phyloP scores from a whole-genome alignment of 2,329 filamentous ascomycete species.

The Tympanopsis confertula region DNA sequence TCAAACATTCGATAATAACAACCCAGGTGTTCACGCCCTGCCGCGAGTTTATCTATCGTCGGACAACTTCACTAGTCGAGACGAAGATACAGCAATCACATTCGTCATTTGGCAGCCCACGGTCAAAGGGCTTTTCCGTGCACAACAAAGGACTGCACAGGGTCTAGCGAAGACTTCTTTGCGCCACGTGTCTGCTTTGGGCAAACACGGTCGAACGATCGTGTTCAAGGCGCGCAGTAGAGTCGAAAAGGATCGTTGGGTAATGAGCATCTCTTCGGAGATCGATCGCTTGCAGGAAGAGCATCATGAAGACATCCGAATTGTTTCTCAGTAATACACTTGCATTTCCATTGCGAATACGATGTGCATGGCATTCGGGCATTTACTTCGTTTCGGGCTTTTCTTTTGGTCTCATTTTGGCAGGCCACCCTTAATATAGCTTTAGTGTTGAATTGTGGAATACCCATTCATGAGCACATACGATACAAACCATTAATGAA shows the following conservation, averaged over 20 bases:
- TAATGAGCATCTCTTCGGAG: constrained; percentile 52
- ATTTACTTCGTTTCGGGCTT: too few relatives aligned
- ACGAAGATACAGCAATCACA: constrained; percentile 55
- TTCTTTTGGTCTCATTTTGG: too few relatives aligned
- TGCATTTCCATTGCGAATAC: too few relatives aligned
- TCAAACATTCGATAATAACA: constrained; percentile 50
- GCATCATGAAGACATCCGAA: constrained; percentile 30
- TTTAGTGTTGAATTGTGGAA: too few relatives aligned
- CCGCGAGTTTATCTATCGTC: constrained; percentile 43
- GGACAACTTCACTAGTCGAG: constrained; percentile 47
- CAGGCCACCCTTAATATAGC: too few relatives aligned
- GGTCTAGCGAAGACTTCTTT: constrained; percentile 30
- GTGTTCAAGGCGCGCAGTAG: constrained; percentile 56
- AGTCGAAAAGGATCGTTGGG: constrained; percentile 58
- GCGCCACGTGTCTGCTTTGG: constrained; percentile 46
- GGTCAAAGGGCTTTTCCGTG: constrained; percentile 41
- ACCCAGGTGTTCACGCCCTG: constrained; percentile 44
- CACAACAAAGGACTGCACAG: constrained; percentile 21
- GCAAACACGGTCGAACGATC: constrained; percentile 46
- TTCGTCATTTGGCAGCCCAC: constrained; percentile 57
- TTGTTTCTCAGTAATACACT: too few relatives aligned
- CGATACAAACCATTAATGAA: too few relatives aligned
- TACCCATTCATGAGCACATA: too few relatives aligned
- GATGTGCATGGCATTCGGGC: too few relatives aligned
- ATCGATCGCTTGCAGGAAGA: constrained; percentile 45